Evolutionary conservation across 202 grass and related monocot species (phyloP).

Genomic region (Zizania palustris): DNA sequence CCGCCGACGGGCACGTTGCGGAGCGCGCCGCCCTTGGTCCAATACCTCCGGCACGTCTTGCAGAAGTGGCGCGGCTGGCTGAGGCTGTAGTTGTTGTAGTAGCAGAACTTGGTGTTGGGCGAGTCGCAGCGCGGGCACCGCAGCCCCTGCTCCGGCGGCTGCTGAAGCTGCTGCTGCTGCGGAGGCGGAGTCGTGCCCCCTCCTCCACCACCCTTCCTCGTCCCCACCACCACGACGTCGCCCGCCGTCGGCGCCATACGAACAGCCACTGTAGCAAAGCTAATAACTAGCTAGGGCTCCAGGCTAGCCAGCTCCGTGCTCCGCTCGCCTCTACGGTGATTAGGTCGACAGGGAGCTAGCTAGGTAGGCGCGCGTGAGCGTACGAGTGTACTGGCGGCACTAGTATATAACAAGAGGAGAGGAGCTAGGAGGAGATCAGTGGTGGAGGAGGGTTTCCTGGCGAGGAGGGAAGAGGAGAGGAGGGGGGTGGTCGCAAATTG

Average conservation of each 20-base stretch:
- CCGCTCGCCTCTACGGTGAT: not conserved
- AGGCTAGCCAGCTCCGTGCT: not conserved
- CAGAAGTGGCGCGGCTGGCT: constrained; percentile 94
- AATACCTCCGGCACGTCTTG: constrained; percentile 93
- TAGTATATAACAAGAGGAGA: constrained; percentile 34
- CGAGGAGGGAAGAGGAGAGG: constrained; percentile 52
- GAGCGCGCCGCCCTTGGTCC: constrained; percentile 97
- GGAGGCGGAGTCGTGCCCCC: not conserved
- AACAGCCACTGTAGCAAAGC: not conserved
- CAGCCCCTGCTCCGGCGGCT: constrained; percentile 56
- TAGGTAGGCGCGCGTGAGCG: constrained; percentile 2
- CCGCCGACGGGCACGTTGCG: constrained; percentile 96
- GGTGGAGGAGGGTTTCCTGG: constrained; percentile 79
- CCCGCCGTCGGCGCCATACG: constrained; percentile 28
- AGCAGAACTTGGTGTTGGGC: constrained; percentile 98
- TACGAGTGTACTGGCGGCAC: too few species aligned
- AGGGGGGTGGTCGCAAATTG: constrained; percentile 34
- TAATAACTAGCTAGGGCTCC: too few species aligned
- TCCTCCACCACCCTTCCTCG: constrained; percentile 17
- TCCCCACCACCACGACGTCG: constrained; percentile 27
- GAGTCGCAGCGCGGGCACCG: constrained; percentile 96
- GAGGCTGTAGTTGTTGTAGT: constrained; percentile 99
- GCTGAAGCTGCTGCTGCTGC: constrained; percentile 59
- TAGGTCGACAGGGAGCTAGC: constrained; percentile 8
- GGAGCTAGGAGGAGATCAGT: constrained; percentile 34